Percentiles rank a stretch among this genome's conserved stretches.
These are phyloP conservation scores for Suillus ampliporus DNA, from an alignment of 768 basidiomycete species.

Conservation along the genomic window DNA sequence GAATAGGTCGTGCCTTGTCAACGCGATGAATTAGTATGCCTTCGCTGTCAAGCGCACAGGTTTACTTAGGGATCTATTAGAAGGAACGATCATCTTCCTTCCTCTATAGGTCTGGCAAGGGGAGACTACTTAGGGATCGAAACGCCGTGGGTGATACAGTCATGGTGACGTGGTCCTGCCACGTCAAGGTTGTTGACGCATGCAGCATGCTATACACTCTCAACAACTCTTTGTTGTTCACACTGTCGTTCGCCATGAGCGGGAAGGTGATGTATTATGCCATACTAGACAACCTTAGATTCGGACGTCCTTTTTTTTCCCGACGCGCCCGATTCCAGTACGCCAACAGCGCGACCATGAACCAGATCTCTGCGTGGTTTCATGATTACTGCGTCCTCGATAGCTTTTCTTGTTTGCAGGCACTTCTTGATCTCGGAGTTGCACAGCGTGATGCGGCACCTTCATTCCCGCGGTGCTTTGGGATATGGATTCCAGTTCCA, in stretches of 20 bases:
- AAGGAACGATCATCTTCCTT: too few species aligned
- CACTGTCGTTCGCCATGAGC: too few species aligned
- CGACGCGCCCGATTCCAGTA: background rate
- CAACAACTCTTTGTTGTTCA: too few species aligned
- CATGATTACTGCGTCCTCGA: background rate
- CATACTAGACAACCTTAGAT: background rate
- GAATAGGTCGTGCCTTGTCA: too few species aligned
- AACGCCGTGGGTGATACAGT: background rate
- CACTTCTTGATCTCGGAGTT: background rate
- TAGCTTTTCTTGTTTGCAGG: background rate
- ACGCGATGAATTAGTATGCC: background rate
- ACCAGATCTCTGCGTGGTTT: background rate
- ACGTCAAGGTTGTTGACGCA: background rate
- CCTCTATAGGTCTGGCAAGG: too few species aligned
- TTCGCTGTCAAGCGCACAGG: background rate
- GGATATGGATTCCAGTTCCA: background rate
- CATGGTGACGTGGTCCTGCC: background rate
- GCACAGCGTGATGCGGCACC: background rate
- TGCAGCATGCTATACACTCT: background rate
- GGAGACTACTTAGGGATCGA: background rate
- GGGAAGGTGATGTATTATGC: too few species aligned
- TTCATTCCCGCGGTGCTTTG: background rate
- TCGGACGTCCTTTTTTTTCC: background rate
- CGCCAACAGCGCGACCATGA: background rate
- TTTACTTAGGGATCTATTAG: background rate